Conservation (phyloP, 805 yeast genomes). For the Sugiyamaella lignohabitans region DNA sequence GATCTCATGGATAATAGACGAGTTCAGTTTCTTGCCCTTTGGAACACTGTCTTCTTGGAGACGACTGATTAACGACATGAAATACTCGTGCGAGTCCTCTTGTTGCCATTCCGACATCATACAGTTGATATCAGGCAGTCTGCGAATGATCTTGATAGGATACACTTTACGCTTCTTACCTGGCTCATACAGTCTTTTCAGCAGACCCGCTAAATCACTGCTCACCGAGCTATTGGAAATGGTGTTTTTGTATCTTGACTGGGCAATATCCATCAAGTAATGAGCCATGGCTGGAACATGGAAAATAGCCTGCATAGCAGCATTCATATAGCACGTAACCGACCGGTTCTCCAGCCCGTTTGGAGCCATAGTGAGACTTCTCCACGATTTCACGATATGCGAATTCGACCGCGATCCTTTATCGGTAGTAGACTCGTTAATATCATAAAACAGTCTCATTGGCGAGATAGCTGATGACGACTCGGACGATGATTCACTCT, state of each 20-base stretch:
- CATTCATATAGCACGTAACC: conserved; percentile 94
- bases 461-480: too few relatives aligned
- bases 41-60: conserved; percentile 92
- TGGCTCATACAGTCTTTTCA: conserved; percentile 20
- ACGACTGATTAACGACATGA: conserved; percentile 82
- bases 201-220: conserved; percentile 27
- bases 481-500: too few relatives aligned
- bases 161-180: conserved; percentile 44
- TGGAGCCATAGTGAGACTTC: conserved; percentile 39
- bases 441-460: conserved; percentile 42
- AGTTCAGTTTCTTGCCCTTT: conserved; percentile 73
- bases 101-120: conserved; percentile 98
- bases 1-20: conserved; percentile 80
- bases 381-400: conserved; percentile 67
- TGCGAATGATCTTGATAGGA: conserved; percentile 65
- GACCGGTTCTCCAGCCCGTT: conserved; percentile 81
- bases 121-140: conserved; percentile 79
- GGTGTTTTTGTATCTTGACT: conserved; percentile 39
- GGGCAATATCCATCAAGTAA: conserved; percentile 61
- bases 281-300: conserved; percentile 90
- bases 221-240: conserved; percentile 25
- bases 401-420: conserved; percentile 54
- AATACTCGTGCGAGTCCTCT: conserved; percentile 96
- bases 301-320: conserved; percentile 84
- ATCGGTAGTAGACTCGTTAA: conserved; percentile 54